Percentiles rank a stretch among this genome's conserved stretches.
Conservation (phyloP, 768 basidiomycete species). For the Rhodotorula babjevae region DNA sequence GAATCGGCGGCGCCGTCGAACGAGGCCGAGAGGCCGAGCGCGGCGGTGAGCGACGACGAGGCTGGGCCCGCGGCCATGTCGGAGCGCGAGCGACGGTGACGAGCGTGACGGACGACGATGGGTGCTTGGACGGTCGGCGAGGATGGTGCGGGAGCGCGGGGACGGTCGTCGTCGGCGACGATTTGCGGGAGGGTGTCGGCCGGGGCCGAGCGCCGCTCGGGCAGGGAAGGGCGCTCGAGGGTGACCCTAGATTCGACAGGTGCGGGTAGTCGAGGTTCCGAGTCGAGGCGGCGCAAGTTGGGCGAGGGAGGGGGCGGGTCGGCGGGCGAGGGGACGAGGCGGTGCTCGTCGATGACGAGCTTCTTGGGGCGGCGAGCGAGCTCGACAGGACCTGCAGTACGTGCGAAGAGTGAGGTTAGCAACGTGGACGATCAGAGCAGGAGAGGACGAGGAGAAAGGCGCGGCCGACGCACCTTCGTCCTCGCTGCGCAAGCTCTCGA, state of each 20-base stretch:
- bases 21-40: not conserved
- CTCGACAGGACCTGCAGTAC: conserved; percentile 76
- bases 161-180: not conserved
- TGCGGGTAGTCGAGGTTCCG: not conserved
- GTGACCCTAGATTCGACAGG: too few relatives aligned
- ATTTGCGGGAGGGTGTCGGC: not conserved
- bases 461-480: conserved; percentile 17
- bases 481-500: conserved; percentile 57
- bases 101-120: conserved; percentile 58
- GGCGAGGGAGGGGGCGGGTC: conserved; percentile 11
- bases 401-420: too few relatives aligned
- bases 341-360: conserved; percentile 78
- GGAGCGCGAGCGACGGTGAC: conserved; percentile 56
- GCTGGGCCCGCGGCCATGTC: not conserved
- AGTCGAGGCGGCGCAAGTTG: too few relatives aligned
- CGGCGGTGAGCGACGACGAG: too few relatives aligned
- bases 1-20: not conserved
- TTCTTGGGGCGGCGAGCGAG: conserved; percentile 75
- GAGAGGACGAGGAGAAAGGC: not conserved
- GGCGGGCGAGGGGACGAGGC: conserved; percentile 44
- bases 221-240: not conserved
- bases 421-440: too few relatives aligned
- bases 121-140: not conserved
- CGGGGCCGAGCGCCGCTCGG: not conserved
- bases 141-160: not conserved